Base-by-base conservation (phyloP, 1,139 yeast species). In the Debaryomycetaceae sp. region DNA sequence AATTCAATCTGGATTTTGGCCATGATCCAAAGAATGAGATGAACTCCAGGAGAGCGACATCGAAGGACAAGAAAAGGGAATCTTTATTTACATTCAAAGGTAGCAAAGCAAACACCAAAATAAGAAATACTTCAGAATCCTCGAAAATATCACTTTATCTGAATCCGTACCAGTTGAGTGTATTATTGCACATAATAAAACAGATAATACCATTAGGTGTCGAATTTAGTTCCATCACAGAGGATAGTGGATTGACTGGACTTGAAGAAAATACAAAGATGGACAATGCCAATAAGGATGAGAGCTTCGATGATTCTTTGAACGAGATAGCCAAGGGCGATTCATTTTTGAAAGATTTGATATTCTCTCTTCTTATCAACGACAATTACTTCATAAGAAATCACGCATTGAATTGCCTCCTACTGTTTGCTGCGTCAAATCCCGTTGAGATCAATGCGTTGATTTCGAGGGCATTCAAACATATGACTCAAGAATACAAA, bases 361-460 rank as follows among this genome's bases (percentile, higher is more conserved):
- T 74, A 9, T 56, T 74, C 43, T 61, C 60, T 34, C 58, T 74
- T 42, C 50, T 72, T 11, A 56, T 66, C 24, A 74, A 70, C 48
- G 62, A 67, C 24, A 56, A 62, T 39, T 62, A 60, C 4, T 65
- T 68, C 44, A 72, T 71, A 36, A 51, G 79, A 44, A 68, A 63
- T 45, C 68, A 66, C 49, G 66, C 77, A 0, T 54, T 70, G 37
- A 56, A 57, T 14, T 55, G 76, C 0, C 57, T 74, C 24, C 51
- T 72, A 37, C 54, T 52, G 6, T 73, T 67, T 48, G 65, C 73
- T 2, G 50, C 50, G 7, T 51, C 55, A 31, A 69, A 70, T 46
- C 64, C 58, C 31, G 68, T 70, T 1, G 75, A 68, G 45, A 64
- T 68, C 35, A 74, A 75, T 45, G 65, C 61, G 41, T 53, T 75